Evolutionary conservation across 768 basidiomycete species (phyloP), one percentile per base, ranked within the genome.

Genomic region (Austroboletus eburneus): DNA sequence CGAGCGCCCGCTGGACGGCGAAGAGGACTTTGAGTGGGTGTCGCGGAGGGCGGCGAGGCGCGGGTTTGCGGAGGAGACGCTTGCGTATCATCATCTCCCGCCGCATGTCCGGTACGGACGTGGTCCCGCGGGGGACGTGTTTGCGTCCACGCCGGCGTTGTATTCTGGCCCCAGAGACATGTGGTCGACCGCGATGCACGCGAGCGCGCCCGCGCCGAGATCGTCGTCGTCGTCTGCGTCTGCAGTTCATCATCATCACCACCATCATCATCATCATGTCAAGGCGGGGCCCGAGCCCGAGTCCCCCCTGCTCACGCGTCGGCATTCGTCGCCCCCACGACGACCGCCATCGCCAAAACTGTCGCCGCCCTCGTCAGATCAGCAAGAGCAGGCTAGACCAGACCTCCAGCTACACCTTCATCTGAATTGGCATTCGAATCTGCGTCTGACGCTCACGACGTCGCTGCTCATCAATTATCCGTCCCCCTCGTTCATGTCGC

Each of bases 381-480:
- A 59, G 46, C 63, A 62, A 23, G 65, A 45, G 24, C 65, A 45
- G 24, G 46, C 46, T 30, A 57, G 57, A 61, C 62, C 89, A 2
- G 87, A 94, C 62, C 72, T 98, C 23, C 96, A 99, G 62, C 67
- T 96, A 4, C 93, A 97, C 62, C 72, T 99, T 0, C 81, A 84
- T 57, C 70, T 97, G 36, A 76, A 79, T 25, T 95, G 95, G 83
- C 79, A 84, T 43, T 91, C 94, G 9, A 84, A 96, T 64, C 74
- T 98, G 9, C 85, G 88, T 14, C 74, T 99, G 55, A 89, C 88
- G 8, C 76, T 99, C 45, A 83, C 89, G 24, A 98, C 96, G 0
- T 94, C 91, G 9, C 77, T 98, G 22, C 79, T 93, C 51, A 93
- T 99, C 68, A 96, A 99, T 69, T 97, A 98, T 64, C 96, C 96